Percentiles rank a stretch among this genome's conserved stretches.
phyloP scores from a whole-genome alignment of 2,329 filamentous ascomycete genomes.

The Botrytis tulipae region DNA sequence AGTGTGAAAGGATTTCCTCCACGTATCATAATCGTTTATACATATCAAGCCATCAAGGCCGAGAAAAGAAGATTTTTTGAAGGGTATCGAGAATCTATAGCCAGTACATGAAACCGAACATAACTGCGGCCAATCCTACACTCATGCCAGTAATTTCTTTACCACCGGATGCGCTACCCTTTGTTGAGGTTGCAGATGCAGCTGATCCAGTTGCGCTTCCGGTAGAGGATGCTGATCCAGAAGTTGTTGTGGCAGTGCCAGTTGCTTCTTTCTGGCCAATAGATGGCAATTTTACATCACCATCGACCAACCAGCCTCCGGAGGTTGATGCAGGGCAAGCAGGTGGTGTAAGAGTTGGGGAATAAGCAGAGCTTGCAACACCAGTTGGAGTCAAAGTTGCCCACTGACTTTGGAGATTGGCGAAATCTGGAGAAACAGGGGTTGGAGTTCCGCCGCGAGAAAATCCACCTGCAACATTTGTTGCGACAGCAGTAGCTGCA shows the following conservation, averaged over 20 bases:
- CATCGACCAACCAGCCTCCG: constrained; percentile 70
- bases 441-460: constrained; percentile 70
- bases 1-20: constrained; percentile 11
- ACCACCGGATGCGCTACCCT: constrained; percentile 45
- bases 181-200: constrained; percentile 41
- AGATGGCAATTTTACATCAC: constrained; percentile 66
- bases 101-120: constrained; percentile 53
- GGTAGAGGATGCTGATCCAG: constrained; percentile 39
- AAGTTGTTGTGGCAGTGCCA: constrained; percentile 35
- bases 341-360: constrained; percentile 59
- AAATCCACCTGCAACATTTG: constrained; percentile 62
- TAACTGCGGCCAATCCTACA: constrained; percentile 49
- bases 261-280: constrained; percentile 48
- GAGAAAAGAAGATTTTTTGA: constrained; percentile 7
- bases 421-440: constrained; percentile 72
- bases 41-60: constrained; percentile 20
- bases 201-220: constrained; percentile 34
- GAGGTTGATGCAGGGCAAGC: constrained; percentile 68
- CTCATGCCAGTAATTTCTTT: constrained; percentile 51
- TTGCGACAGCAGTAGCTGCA: constrained; percentile 51
- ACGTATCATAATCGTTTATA: constrained; percentile 23
- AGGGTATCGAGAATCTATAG: constrained; percentile 39
- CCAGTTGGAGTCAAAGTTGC: constrained; percentile 68
- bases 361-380: constrained; percentile 64
- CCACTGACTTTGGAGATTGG: constrained; percentile 76